Evolutionary conservation across 257 asterid species (phyloP).

Genomic region (Datura wrightii): DNA sequence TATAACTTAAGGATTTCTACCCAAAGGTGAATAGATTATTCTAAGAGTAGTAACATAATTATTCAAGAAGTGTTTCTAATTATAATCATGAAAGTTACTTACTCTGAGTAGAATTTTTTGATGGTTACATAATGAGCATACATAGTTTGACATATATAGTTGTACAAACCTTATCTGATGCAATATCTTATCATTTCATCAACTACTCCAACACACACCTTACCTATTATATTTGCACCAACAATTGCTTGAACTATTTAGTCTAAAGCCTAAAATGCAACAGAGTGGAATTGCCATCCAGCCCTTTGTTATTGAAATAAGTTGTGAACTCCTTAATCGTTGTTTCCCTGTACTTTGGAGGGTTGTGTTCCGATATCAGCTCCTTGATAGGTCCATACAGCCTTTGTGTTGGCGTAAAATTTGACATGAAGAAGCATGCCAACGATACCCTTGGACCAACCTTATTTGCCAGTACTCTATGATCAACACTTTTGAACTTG

Average conservation of each 20-base stretch:
- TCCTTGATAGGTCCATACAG: slow-evolving; percentile 40
- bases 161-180: neutral
- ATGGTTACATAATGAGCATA: neutral
- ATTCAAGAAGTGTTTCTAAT: neutral
- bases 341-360: slow-evolving; percentile 42
- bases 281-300: slow-evolving; percentile 39
- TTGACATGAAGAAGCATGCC: slow-evolving; percentile 43
- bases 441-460: slow-evolving; percentile 38
- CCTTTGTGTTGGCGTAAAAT: slow-evolving; percentile 31
- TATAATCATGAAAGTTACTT: neutral
- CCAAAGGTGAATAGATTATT: too few species aligned
- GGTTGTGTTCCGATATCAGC: slow-evolving; percentile 37
- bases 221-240: neutral
- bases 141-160: neutral
- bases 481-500: slow-evolving; percentile 39
- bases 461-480: slow-evolving; percentile 39
- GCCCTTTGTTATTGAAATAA: slow-evolving; percentile 28
- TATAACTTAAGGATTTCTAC: too few species aligned
- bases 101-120: neutral
- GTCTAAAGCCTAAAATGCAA: slow-evolving; percentile 34
- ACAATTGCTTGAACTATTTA: neutral
- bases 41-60: neutral
- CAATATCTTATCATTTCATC: neutral
- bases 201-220: neutral
- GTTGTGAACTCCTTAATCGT: slow-evolving; percentile 30